Percentiles rank a stretch among this genome's conserved stretches.
These are phyloP conservation scores for Malassezia brasiliensis DNA, from an alignment of 1,284 basidiomycete species.

Conservation along the genomic window DNA sequence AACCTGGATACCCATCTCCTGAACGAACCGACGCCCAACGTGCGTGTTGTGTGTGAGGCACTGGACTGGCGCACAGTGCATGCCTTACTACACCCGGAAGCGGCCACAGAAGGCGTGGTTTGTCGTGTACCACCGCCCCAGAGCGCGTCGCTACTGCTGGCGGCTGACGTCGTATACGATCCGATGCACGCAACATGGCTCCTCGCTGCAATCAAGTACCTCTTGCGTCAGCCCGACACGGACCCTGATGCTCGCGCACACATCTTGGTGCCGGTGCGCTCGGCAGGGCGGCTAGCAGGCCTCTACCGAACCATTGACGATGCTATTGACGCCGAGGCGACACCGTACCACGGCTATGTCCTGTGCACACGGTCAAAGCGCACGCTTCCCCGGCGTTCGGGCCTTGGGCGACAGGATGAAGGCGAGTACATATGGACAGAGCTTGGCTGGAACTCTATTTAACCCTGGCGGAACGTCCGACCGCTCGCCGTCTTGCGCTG, in stretches of 20 bases:
- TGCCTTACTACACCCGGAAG: slow-evolving; percentile 2
- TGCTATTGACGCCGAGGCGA: neutral
- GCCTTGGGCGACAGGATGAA: slow-evolving; percentile 16
- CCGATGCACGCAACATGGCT: slow-evolving; percentile 17
- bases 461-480: slow-evolving; percentile 36
- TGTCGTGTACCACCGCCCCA: slow-evolving; percentile 13
- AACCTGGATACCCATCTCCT: slow-evolving; percentile 10
- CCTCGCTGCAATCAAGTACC: slow-evolving; percentile 9
- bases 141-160: slow-evolving; percentile 7
- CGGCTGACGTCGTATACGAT: slow-evolving; percentile 14
- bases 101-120: neutral
- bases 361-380: neutral
- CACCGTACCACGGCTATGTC: slow-evolving; percentile 4
- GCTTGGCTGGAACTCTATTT: slow-evolving; percentile 10
- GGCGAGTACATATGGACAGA: slow-evolving; percentile 17
- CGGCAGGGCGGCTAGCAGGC: slow-evolving; percentile 10
- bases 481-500: slow-evolving; percentile 80
- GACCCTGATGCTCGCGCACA: slow-evolving; percentile 16
- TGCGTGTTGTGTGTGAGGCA: slow-evolving; percentile 6
- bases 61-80: slow-evolving; percentile 16
- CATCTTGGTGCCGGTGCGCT: slow-evolving; percentile 13
- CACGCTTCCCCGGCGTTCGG: slow-evolving; percentile 5
- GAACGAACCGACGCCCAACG: neutral
- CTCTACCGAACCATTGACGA: slow-evolving; percentile 15
- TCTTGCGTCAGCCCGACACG: slow-evolving; percentile 11